phyloP scores from a whole-genome alignment of 768 basidiomycete genomes.

The Hortiboletus campestris region DNA sequence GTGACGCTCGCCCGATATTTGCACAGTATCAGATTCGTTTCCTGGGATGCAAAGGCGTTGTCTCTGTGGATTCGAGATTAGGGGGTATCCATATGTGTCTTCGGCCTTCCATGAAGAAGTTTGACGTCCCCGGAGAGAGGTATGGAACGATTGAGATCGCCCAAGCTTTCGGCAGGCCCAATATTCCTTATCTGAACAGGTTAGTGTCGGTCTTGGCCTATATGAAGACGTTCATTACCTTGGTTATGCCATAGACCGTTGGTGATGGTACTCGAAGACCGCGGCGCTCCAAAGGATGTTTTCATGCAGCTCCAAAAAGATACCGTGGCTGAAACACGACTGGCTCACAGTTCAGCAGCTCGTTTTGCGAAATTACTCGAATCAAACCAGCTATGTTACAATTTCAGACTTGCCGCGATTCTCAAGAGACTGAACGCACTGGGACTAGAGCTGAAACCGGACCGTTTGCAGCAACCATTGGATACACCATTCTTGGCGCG shows the following conservation, averaged over 20 bases:
- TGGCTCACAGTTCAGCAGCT: constrained; percentile 55
- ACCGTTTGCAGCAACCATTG: constrained; percentile 34
- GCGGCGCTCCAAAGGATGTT: constrained; percentile 54
- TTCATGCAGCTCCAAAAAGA: constrained; percentile 63
- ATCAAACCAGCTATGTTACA: constrained; percentile 42
- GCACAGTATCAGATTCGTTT: constrained; percentile 78
- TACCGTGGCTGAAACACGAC: constrained; percentile 55
- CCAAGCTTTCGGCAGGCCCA: constrained; percentile 57
- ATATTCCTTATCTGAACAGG: constrained; percentile 70
- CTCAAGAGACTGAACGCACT: constrained; percentile 49
- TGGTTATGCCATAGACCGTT: constrained; percentile 47
- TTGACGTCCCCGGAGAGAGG: constrained; percentile 47
- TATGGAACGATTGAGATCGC: constrained; percentile 74
- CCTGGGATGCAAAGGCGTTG: constrained; percentile 81
- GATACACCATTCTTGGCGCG: constrained; percentile 58
- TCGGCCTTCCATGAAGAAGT: constrained; percentile 75
- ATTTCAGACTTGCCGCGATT: constrained; percentile 50
- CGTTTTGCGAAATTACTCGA: constrained; percentile 50
- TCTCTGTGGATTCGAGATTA: constrained; percentile 57
- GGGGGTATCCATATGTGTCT: constrained; percentile 65
- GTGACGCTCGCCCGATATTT: background rate
- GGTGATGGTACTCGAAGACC: constrained; percentile 77
- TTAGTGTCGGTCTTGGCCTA: constrained; percentile 38
- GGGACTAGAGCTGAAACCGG: constrained; percentile 46
- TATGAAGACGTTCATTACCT: background rate